Conservation (phyloP, 257 asterid genomes). For the Gardenia jasminoides region DNA sequence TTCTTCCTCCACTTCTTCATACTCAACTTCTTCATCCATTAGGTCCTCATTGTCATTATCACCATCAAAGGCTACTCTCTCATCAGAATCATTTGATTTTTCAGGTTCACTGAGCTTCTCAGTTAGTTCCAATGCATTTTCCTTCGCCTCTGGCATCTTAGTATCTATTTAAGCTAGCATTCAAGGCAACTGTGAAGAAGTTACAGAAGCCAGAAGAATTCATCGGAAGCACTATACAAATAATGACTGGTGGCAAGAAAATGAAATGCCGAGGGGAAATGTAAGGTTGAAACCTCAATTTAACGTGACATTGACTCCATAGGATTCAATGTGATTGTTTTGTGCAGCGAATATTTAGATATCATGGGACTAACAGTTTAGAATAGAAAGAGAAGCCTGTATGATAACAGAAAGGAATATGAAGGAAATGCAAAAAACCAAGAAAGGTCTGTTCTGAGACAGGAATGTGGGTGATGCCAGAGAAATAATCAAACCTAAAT, state of each 20-base stretch:
- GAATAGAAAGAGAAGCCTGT: conserved; percentile 13
- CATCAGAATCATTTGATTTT: conserved; percentile 45
- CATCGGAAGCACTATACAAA: conserved; percentile 69
- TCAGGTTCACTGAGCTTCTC: conserved; percentile 64
- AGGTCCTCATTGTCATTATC: conserved; percentile 66
- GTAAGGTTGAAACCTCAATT: conserved; percentile 48
- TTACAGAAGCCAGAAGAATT: conserved; percentile 67
- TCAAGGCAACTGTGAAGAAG: conserved; percentile 67
- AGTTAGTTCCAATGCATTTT: conserved; percentile 45
- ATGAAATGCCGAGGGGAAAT: conserved; percentile 66
- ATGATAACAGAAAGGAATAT: conserved; percentile 8
- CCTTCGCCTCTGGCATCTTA: conserved; percentile 74
- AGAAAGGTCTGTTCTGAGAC: conserved; percentile 8
- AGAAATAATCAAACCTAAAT: conserved; percentile 8
- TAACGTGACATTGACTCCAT: conserved; percentile 23
- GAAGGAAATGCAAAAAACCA: conserved; percentile 11
- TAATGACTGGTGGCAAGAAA: conserved; percentile 64
- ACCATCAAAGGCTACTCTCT: conserved; percentile 35
- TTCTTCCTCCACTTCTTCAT: conserved; percentile 83
- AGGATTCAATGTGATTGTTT: neutral
- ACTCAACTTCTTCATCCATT: conserved; percentile 73
- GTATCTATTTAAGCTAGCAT: conserved; percentile 48
- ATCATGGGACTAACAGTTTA: conserved; percentile 1
- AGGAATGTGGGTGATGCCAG: conserved; percentile 10
- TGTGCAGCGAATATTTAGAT: conserved; percentile 4